Base-by-base conservation (phyloP, 768 basidiomycete genomes). In the Saitozyma sp. region DNA sequence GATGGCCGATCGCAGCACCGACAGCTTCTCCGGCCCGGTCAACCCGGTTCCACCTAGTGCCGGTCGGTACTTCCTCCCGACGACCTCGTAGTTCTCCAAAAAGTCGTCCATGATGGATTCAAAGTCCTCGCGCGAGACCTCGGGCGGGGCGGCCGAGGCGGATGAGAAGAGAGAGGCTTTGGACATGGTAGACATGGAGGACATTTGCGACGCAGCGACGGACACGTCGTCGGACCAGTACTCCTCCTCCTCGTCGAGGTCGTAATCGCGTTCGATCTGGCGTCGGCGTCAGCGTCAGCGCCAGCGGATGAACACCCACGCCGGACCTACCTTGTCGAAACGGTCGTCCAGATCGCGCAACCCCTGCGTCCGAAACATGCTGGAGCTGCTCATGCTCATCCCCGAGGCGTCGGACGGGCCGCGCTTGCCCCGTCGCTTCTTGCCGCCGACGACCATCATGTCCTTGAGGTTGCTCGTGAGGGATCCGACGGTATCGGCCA, bases 331-430 rank as follows among this genome's bases (percentile, higher is more conserved):
- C 84, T 92, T 87, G 71, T 98, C 94, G 75, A 98, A 99, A 10
- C 88, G 85, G 74, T 97, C 92, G 74, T 99, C 96, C 49, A 99
- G 82, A 2, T 87, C 89, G 56, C 90, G 86, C 38, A 98, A 80
- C 0, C 91, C 88, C 69, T 92, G 89, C 67, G 91, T 98, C 50
- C 96, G 86, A 81, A 86, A 90, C 90, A 98, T 92, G 13, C 92
- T 92, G 3, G 92, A 92, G 71, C 91, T 93, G 78, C 90, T 95
- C 93, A 99, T 97, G 76, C 89, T 91, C 83, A 95, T 95, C 11
- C 91, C 93, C 19, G 91, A 92, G 9, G 91, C 92, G 65, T 92
- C 89, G 55, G 90, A 92, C 0, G 86, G 83, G 3, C 87, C 87
- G 59, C 66, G 66, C 83, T 74, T 89, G 82, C 73, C 87, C 85